Percentiles rank a stretch among this genome's conserved stretches.
Evolutionary conservation across 2,329 filamentous ascomycete genomes (phyloP).

Genomic region (Diaporthe citriasiana): DNA sequence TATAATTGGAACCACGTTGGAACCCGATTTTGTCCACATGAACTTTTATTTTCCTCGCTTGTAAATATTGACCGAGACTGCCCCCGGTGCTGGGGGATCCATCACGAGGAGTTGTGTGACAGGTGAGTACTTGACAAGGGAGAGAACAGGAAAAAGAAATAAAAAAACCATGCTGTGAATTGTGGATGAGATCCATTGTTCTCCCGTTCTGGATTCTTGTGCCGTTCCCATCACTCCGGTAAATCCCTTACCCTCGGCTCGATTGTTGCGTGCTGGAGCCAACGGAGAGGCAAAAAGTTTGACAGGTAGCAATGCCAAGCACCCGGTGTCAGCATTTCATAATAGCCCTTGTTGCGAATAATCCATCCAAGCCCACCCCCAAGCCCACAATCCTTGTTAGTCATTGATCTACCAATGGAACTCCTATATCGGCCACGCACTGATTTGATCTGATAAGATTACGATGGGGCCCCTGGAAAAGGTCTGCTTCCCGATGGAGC

Average conservation of each 20-base stretch:
- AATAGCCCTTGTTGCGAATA: constrained; percentile 26
- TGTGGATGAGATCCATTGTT: constrained; percentile 24
- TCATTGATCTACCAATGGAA: constrained; percentile 26
- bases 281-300: constrained; percentile 3
- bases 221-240: constrained; percentile 10
- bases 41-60: background rate
- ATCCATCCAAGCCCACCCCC: constrained; percentile 10
- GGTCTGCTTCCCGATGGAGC: constrained; percentile 24
- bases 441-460: constrained; percentile 38
- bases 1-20: background rate
- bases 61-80: background rate
- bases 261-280: constrained; percentile 4
- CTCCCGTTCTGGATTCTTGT: background rate
- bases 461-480: constrained; percentile 21
- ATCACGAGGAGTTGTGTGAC: background rate
- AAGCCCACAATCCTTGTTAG: constrained; percentile 32
- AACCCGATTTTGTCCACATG: background rate
- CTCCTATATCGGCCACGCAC: constrained; percentile 32
- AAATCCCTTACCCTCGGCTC: constrained; percentile 13
- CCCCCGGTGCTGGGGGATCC: background rate
- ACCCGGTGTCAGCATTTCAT: constrained; percentile 28
- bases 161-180: constrained; percentile 11
- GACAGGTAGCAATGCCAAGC: constrained; percentile 30
- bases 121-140: background rate
- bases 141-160: background rate